These are phyloP conservation scores for Diplotaxis tenuifolia DNA, from an alignment of 345 rosid species.

Conservation along the genomic window DNA sequence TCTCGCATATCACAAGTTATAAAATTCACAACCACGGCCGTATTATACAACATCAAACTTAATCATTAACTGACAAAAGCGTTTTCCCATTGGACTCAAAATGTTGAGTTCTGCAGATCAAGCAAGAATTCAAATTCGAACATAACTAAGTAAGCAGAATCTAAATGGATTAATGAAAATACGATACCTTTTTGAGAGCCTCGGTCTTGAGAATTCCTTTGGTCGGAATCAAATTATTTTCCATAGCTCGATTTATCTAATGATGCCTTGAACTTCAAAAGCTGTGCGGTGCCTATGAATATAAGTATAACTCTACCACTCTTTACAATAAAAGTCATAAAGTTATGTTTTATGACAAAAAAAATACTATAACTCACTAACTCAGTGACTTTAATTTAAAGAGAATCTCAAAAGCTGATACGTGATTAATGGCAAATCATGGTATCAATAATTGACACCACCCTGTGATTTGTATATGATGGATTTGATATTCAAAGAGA, in stretches of 20 bases:
- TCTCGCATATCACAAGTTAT: conserved; percentile 1
- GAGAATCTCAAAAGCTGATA: not conserved
- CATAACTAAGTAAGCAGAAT: not conserved
- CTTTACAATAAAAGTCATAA: not conserved
- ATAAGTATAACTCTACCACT: not conserved
- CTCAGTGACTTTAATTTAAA: not conserved
- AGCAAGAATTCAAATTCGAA: not conserved
- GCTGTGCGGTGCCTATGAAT: not conserved
- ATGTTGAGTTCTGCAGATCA: not conserved
- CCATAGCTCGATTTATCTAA: conserved; percentile 4
- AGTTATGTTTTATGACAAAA: not conserved
- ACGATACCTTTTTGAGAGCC: conserved; percentile 24
- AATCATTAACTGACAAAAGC: not conserved
- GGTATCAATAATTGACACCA: not conserved
- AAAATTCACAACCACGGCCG: not conserved
- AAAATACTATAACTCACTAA: too few species aligned
- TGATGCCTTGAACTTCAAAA: conserved; percentile 9
- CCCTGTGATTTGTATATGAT: not conserved
- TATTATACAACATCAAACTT: not conserved
- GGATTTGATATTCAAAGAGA: not conserved
- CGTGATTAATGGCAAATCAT: not conserved
- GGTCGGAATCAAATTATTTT: not conserved
- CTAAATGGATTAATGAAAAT: not conserved
- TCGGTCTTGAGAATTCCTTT: conserved; percentile 36
- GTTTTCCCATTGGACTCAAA: not conserved